Conservation (phyloP, 129 eudicot species). For the Gnaphalium uliginosum region DNA sequence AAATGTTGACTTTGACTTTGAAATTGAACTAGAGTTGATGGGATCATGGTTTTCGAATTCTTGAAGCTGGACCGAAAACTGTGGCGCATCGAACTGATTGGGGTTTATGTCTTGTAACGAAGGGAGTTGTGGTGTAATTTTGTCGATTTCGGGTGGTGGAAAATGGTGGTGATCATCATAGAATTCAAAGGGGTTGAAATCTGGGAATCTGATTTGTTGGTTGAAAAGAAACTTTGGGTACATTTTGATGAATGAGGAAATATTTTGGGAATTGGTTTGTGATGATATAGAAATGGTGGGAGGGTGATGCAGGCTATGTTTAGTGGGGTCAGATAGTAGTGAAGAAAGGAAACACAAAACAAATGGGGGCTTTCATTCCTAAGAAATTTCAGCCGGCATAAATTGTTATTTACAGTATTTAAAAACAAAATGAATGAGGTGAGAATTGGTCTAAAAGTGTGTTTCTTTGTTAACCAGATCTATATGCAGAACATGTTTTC, state of each 20-base stretch:
- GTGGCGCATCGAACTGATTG: not conserved
- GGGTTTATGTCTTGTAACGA: conserved; percentile 20
- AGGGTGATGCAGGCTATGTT: not conserved
- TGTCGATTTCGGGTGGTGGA: not conserved
- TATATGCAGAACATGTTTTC: too few species aligned
- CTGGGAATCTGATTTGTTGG: not conserved
- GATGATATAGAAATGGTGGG: not conserved
- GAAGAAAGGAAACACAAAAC: not conserved
- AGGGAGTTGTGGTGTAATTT: conserved; percentile 11
- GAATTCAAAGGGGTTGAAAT: conserved; percentile 1
- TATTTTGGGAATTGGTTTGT: not conserved
- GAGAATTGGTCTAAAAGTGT: not conserved
- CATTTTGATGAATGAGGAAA: conserved; percentile 11
- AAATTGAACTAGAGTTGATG: not conserved
- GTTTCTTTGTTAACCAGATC: too few species aligned
- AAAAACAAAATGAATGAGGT: not conserved
- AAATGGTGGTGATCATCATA: conserved; percentile 9
- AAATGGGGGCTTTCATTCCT: not conserved
- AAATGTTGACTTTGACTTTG: not conserved
- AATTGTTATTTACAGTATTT: too few species aligned
- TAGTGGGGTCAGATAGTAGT: conserved; percentile 8
- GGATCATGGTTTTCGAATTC: not conserved
- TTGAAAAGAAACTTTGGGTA: not conserved
- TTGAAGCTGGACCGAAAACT: not conserved
- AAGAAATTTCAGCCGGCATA: not conserved